phyloP scores from a whole-genome alignment of 2,329 filamentous ascomycete species.

The Aspergillus flavus region DNA sequence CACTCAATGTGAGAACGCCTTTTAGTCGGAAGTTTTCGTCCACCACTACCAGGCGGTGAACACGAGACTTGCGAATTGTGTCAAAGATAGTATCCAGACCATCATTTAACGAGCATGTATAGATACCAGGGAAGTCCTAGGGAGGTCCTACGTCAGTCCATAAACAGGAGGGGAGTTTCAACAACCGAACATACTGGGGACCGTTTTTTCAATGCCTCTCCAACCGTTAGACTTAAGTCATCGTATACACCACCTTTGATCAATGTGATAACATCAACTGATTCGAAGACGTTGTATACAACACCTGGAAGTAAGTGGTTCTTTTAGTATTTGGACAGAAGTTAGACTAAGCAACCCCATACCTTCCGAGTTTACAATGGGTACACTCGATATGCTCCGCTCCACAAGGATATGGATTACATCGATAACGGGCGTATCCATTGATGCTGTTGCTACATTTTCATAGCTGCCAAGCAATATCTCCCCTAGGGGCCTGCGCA shows the following conservation, averaged over 20 bases:
- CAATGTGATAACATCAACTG: conserved; percentile 93
- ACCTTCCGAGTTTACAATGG: conserved; percentile 80
- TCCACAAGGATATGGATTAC: conserved; percentile 93
- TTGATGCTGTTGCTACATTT: conserved; percentile 77
- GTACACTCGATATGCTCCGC: conserved; percentile 90
- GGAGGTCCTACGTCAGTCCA: conserved; percentile 10
- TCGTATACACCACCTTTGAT: conserved; percentile 94
- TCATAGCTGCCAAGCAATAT: conserved; percentile 83
- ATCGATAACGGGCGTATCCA: conserved; percentile 90
- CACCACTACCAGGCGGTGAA: conserved; percentile 90
- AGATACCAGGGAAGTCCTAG: conserved; percentile 90
- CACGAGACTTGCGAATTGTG: conserved; percentile 90
- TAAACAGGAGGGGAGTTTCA: neutral
- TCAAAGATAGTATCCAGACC: conserved; percentile 95
- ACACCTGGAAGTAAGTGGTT: conserved; percentile 48
- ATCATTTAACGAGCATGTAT: conserved; percentile 90
- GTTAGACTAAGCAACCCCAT: conserved; percentile 10
- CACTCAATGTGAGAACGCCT: conserved; percentile 89
- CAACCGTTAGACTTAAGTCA: conserved; percentile 81
- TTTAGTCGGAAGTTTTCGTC: conserved; percentile 85
- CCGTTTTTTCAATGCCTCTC: conserved; percentile 83
- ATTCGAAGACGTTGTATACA: conserved; percentile 95
- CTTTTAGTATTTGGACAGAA: neutral
- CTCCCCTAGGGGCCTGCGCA: conserved; percentile 85
- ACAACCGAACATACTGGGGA: conserved; percentile 61